Evolutionary conservation across 2,329 filamentous ascomycete species (phyloP).

Genomic region (Hypoxylon sp.): DNA sequence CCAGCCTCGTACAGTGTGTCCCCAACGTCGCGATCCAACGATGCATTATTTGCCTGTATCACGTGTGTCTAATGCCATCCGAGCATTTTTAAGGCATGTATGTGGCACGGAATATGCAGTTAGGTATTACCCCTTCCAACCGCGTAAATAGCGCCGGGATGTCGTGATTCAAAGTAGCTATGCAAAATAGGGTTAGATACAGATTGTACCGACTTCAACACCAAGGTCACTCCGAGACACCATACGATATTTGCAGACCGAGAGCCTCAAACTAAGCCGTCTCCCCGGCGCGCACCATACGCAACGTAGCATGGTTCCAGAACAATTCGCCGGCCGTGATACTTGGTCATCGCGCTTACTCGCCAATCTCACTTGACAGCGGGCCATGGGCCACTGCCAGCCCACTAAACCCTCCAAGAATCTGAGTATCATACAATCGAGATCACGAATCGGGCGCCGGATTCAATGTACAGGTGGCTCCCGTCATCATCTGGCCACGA

Average conservation of each 20-base stretch:
- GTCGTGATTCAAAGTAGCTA: background rate
- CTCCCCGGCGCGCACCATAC: conserved; percentile 6
- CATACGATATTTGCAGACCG: background rate
- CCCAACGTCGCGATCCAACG: background rate
- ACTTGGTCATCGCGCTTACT: conserved; percentile 30
- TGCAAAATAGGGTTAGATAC: background rate
- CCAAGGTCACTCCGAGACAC: conserved; percentile 1
- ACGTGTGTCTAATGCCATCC: background rate
- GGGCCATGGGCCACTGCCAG: conserved; percentile 22
- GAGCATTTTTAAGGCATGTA: background rate
- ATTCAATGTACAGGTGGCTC: background rate
- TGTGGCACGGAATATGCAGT: background rate
- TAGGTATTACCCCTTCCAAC: too few species aligned
- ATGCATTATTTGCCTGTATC: background rate
- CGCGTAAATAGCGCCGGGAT: background rate
- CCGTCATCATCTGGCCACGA: background rate
- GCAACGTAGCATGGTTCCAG: conserved; percentile 36
- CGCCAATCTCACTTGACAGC: conserved; percentile 31
- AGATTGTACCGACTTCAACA: conserved; percentile 15
- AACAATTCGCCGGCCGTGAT: conserved; percentile 26
- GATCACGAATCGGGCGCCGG: background rate
- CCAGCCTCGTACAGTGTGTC: conserved; percentile 3
- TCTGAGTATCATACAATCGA: background rate
- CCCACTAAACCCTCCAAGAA: background rate
- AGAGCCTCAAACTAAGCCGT: background rate